Base-by-base conservation (phyloP, 805 yeast species). In the Wickerhamia fluorescens region DNA sequence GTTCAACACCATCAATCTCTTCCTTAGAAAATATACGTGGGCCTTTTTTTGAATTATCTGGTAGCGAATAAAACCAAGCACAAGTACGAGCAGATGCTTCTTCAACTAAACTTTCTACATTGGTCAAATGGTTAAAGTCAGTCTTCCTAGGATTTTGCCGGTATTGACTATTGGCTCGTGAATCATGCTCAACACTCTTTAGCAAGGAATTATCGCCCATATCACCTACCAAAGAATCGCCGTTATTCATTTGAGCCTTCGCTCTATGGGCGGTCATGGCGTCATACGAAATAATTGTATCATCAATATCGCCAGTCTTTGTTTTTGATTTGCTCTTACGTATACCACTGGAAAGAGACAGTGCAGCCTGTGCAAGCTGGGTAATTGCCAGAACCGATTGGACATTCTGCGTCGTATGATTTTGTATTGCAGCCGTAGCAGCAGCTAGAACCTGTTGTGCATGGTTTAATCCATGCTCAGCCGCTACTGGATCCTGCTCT, bases 1-100 rank as follows among this genome's bases (percentile, higher is more conserved):
- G 69, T 34, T 85, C 89, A 37, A 88, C 73, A 0, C 85, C 82
- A 13, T 59, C 67, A 11, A 62, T 67, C 53, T 88, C 97, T 28
- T 75, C 82, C 14, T 53, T 57, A 1, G 81, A 62, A 45, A 84
- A 84, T 6, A 53, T 43, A 14, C 68, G 40, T 3, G 68, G 65
- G 2, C 67, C 66, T 16, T 38, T 36, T 1, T 37, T 30, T 4
- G 33, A 30, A 11, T 29, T 36, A 13, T 37, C 48, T 2, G 53
- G 56, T 23, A 42, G 44, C 7, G 51, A 33, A 27, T 56, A 54
- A 39, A 45, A 61, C 68, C 68, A 63, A 23, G 37, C 24, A 33
- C 56, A 47, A 3, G 64, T 56, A 21, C 53, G 56, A 12, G 44
- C 41, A 10, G 56, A 47, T 1, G 66, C 59, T 32, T 61, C 65